Evolutionary conservation across 2,329 filamentous ascomycete genomes (phyloP).

Genomic region (Sporothrix inflata): DNA sequence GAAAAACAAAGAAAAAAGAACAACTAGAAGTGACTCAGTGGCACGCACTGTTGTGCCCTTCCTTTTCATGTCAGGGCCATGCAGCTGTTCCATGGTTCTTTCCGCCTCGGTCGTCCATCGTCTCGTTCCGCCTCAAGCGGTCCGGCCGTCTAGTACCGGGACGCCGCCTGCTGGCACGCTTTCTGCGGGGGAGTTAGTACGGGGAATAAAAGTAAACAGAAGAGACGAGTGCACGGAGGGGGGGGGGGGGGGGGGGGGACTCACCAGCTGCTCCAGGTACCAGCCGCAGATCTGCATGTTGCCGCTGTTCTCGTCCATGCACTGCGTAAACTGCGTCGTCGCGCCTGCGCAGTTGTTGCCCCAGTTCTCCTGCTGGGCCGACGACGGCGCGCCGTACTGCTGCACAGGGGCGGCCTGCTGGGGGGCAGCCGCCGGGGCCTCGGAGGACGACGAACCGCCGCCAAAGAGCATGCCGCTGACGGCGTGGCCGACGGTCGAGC

Average conservation of each 20-base stretch:
- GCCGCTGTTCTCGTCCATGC: slow-evolving; percentile 93
- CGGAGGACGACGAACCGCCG: slow-evolving; percentile 62
- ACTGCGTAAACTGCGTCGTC: slow-evolving; percentile 85
- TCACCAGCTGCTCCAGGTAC: slow-evolving; percentile 89
- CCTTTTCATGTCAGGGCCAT: background rate
- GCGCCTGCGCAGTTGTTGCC: slow-evolving; percentile 75
- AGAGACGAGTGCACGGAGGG: too few relatives aligned
- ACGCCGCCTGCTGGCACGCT: slow-evolving; percentile 79
- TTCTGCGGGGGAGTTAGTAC: slow-evolving; percentile 53
- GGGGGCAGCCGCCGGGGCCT: slow-evolving; percentile 50
- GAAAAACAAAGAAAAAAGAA: background rate
- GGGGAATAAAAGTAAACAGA: background rate
- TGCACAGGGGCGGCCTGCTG: slow-evolving; percentile 54
- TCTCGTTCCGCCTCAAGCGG: too few relatives aligned
- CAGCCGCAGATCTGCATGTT: slow-evolving; percentile 96
- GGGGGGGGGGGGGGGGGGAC: slow-evolving; percentile 36
- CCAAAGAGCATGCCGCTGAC: slow-evolving; percentile 87
- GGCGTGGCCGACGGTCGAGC: slow-evolving; percentile 92
- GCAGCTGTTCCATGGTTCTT: background rate
- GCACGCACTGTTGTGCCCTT: background rate
- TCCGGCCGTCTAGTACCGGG: slow-evolving; percentile 60
- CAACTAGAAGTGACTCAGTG: background rate
- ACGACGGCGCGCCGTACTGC: slow-evolving; percentile 38
- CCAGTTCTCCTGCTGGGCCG: slow-evolving; percentile 56
- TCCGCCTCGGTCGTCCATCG: background rate